phyloP scores from a whole-genome alignment of 352 stramenopile species.

The Globisporangium middletonii region DNA sequence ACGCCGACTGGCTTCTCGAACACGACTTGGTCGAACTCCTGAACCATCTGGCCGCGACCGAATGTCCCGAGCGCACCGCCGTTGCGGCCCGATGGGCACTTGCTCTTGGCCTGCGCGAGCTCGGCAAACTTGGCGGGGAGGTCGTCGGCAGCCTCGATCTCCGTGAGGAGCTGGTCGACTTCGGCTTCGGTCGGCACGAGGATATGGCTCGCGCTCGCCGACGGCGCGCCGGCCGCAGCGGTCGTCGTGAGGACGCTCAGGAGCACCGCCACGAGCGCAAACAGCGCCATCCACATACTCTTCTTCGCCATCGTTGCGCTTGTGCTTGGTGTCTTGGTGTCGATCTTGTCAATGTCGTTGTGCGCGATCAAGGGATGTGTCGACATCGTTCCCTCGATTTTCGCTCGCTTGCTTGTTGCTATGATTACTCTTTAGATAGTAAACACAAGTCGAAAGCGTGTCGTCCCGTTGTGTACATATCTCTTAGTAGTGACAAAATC shows the following conservation, averaged over 20 bases:
- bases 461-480: neutral
- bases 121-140: slow-evolving; percentile 42
- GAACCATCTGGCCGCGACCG: slow-evolving; percentile 64
- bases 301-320: slow-evolving; percentile 14
- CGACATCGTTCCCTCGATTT: neutral
- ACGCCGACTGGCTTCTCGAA: slow-evolving; percentile 58
- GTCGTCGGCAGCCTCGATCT: slow-evolving; percentile 42
- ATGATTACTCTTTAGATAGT: neutral
- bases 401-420: neutral
- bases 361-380: neutral
- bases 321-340: slow-evolving; percentile 2
- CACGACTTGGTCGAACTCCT: slow-evolving; percentile 72
- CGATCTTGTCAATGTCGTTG: neutral
- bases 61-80: slow-evolving; percentile 67
- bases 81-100: slow-evolving; percentile 57
- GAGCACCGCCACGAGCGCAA: slow-evolving; percentile 28
- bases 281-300: slow-evolving; percentile 23
- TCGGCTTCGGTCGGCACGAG: slow-evolving; percentile 58
- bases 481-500: neutral
- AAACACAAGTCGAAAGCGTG: neutral
- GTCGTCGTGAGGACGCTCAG: slow-evolving; percentile 23
- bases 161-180: slow-evolving; percentile 39
- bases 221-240: slow-evolving; percentile 19
- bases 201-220: slow-evolving; percentile 73
- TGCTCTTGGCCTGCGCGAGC: slow-evolving; percentile 58